phyloP scores from a whole-genome alignment of 768 basidiomycete genomes.

The Tulasnella sp. region DNA sequence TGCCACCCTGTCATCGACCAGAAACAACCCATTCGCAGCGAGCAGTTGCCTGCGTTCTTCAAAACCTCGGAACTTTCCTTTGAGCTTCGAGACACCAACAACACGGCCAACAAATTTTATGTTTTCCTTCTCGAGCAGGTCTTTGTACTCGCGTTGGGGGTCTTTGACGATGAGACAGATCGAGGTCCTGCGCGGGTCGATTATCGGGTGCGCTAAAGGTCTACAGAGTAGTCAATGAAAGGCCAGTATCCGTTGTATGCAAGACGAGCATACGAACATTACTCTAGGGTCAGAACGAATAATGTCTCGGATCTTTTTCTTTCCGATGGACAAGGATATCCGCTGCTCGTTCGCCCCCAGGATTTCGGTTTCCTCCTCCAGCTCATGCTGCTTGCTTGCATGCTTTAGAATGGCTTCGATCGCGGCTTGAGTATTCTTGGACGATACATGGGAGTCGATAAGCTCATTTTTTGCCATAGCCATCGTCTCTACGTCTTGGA shows the following conservation, averaged over 20 bases:
- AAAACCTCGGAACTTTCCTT: constrained; percentile 85
- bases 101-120: constrained; percentile 91
- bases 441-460: constrained; percentile 66
- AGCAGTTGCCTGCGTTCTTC: constrained; percentile 78
- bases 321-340: constrained; percentile 84
- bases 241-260: not conserved
- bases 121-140: constrained; percentile 68
- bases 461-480: not conserved
- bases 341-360: constrained; percentile 74
- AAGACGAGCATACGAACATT: constrained; percentile 57
- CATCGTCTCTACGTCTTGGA: not conserved
- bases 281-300: constrained; percentile 74
- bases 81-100: constrained; percentile 85
- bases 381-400: constrained; percentile 59
- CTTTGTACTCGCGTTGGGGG: constrained; percentile 94
- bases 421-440: constrained; percentile 70
- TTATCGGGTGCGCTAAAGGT: constrained; percentile 71
- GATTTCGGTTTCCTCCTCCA: constrained; percentile 58
- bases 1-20: constrained; percentile 87
- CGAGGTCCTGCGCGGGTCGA: constrained; percentile 74
- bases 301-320: constrained; percentile 74
- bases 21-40: constrained; percentile 86
- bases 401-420: constrained; percentile 73
- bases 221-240: constrained; percentile 38
- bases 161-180: constrained; percentile 94